Base-by-base conservation (phyloP, 805 yeast species). In the Pichia cephalocereana region DNA sequence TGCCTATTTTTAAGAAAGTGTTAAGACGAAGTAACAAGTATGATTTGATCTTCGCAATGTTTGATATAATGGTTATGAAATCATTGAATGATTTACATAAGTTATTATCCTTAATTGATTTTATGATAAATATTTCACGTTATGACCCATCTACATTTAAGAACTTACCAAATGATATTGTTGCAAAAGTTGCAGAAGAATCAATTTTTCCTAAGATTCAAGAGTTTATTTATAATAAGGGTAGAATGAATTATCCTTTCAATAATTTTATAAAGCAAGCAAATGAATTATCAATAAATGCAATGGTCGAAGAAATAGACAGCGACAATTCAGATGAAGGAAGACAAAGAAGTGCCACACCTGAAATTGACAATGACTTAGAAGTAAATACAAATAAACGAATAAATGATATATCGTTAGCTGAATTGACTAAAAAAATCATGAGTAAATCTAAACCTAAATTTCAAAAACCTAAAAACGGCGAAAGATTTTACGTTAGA, bases 101-200 rank as follows among this genome's bases (percentile, higher is more conserved):
- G 40, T 46, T 56, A 10, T 39, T 61, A 12, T 58, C 61, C 34
- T n/a, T 61, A 19, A 51, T 61, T 36, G 65, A 61, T 50, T 58
- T 57, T 27, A 28, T 52, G 43, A 46, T 60, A 6, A 54, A 53
- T 28, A 45, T 60, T 26, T 54, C 60, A 6, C 55, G 53, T 27
- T 43, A 52, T 31, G 58, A 61, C 43, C 42, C 58, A 7, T 46
- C 46, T n/a, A 47, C 39, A 8, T 60, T 59, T 44, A 46, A 49
- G 4, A 43, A 46, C 18, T 46, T 61, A 14, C 63, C 63, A 2
- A 57, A 53, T 44, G 63, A 58, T n/a, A 38, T 60, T 2, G 31
- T 56, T 8, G 31, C 42, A 10, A 46, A 43, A 10, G 36, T 54
- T 2, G 14, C 47, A 2, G 39, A 47, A 4, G 19, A 40, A 3